Evolutionary conservation across 2,329 filamentous ascomycete genomes (phyloP).

Genomic region (Colletotrichum sp.): DNA sequence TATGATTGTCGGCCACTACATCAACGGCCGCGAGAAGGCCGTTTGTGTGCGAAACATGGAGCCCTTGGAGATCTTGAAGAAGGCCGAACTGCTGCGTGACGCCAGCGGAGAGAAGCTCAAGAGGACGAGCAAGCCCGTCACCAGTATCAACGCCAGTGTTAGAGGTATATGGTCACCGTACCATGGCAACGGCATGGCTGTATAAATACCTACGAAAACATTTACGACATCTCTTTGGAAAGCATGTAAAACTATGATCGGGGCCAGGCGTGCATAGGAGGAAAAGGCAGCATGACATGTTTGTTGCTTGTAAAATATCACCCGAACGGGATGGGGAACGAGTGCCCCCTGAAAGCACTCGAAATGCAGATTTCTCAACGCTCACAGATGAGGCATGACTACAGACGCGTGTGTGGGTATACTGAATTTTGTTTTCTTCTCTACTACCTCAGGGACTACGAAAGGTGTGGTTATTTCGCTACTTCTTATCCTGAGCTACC

Average conservation of each 20-base stretch:
- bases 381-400: background rate
- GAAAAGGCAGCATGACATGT: background rate
- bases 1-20: slow-evolving; percentile 86
- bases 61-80: slow-evolving; percentile 79
- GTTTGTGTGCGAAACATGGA: slow-evolving; percentile 90
- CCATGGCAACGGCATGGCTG: slow-evolving; percentile 62
- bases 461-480: background rate
- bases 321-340: background rate
- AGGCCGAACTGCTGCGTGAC: slow-evolving; percentile 75
- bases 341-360: slow-evolving; percentile 2
- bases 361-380: background rate
- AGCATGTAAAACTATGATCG: slow-evolving; percentile 6
- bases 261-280: slow-evolving; percentile 2
- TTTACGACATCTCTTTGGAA: background rate
- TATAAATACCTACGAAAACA: slow-evolving; percentile 37
- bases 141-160: slow-evolving; percentile 68
- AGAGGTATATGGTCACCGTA: slow-evolving; percentile 76
- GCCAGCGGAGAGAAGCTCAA: slow-evolving; percentile 77
- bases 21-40: slow-evolving; percentile 86
- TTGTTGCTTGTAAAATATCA: slow-evolving; percentile 16
- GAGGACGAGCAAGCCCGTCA: slow-evolving; percentile 67
- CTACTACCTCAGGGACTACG: background rate
- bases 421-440: background rate
- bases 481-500: background rate
- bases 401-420: background rate